phyloP scores from a whole-genome alignment of 139 green algal genomes.

The Desmodesmus armatus region DNA sequence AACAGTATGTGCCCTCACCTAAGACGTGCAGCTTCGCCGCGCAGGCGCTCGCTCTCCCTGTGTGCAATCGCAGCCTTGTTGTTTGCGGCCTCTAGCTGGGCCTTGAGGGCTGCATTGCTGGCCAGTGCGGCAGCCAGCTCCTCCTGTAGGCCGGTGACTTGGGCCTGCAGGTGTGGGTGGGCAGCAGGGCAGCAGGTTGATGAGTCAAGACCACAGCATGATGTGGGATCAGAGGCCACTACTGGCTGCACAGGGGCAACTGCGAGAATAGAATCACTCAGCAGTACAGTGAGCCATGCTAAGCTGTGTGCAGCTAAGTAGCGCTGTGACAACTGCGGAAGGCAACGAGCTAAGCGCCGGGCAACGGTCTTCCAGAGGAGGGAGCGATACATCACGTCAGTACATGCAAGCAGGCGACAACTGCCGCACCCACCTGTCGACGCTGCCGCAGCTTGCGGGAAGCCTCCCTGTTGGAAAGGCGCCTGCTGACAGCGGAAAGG shows the following conservation, averaged over 20 bases:
- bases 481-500: not conserved
- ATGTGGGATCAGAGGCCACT: not conserved
- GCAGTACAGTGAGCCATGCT: not conserved
- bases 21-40: not conserved
- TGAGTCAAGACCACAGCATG: not conserved
- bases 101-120: not conserved
- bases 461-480: constrained; percentile 5
- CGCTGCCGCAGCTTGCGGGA: constrained; percentile 11
- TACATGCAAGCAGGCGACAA: not conserved
- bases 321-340: not conserved
- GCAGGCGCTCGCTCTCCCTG: not conserved
- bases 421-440: not conserved
- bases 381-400: too few relatives aligned
- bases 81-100: not conserved
- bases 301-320: not conserved
- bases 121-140: not conserved
- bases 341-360: not conserved
- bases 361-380: not conserved
- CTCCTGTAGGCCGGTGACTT: not conserved
- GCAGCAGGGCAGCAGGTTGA: not conserved
- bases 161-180: not conserved
- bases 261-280: not conserved
- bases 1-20: too few relatives aligned
- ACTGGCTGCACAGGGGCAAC: not conserved
- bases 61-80: not conserved